Percentiles rank a stretch among this genome's conserved stretches.
Evolutionary conservation across 75 land plant genomes (phyloP).

Genomic region (Adiantum capillusveneris): DNA sequence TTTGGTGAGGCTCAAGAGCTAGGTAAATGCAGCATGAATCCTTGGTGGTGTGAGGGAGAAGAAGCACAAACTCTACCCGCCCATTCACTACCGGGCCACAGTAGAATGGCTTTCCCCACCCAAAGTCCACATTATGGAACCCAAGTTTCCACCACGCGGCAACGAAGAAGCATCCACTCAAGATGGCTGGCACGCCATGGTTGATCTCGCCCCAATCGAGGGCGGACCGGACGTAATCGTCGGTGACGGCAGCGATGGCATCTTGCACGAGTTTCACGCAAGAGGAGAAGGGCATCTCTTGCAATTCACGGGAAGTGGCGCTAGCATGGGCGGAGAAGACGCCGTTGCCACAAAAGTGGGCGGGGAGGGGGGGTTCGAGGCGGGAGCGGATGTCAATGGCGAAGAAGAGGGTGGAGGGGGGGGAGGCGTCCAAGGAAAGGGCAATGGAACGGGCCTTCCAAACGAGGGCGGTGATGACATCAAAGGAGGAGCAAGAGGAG

Average conservation of each 20-base stretch:
- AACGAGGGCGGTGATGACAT: slow-evolving; percentile 63
- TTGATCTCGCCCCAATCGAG: slow-evolving; percentile 73
- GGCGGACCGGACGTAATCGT: slow-evolving; percentile 69
- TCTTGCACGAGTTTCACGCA: slow-evolving; percentile 50
- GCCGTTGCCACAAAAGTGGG: slow-evolving; percentile 70
- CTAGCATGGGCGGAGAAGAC: slow-evolving; percentile 57
- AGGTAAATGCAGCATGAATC: too few relatives aligned
- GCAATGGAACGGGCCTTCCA: slow-evolving; percentile 64
- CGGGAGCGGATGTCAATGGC: slow-evolving; percentile 70
- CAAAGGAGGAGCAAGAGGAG: slow-evolving; percentile 58
- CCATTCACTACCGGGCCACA: slow-evolving; percentile 89
- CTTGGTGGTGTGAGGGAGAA: too few relatives aligned
- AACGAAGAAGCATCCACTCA: slow-evolving; percentile 63
- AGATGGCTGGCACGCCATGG: slow-evolving; percentile 48
- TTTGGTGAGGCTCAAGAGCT: too few relatives aligned
- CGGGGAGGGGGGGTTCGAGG: slow-evolving; percentile 62
- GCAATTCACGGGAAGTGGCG: slow-evolving; percentile 43
- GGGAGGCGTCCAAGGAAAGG: slow-evolving; percentile 26
- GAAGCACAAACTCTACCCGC: too few relatives aligned
- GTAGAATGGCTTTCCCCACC: slow-evolving; percentile 75
- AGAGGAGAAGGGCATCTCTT: slow-evolving; percentile 36
- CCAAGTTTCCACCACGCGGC: slow-evolving; percentile 77
- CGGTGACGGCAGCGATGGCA: slow-evolving; percentile 56
- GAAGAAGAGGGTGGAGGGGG: slow-evolving; percentile 62
- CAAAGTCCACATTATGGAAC: slow-evolving; percentile 79